Base-by-base conservation (phyloP, 805 yeast genomes). In the Nakazawaea ernobii region DNA sequence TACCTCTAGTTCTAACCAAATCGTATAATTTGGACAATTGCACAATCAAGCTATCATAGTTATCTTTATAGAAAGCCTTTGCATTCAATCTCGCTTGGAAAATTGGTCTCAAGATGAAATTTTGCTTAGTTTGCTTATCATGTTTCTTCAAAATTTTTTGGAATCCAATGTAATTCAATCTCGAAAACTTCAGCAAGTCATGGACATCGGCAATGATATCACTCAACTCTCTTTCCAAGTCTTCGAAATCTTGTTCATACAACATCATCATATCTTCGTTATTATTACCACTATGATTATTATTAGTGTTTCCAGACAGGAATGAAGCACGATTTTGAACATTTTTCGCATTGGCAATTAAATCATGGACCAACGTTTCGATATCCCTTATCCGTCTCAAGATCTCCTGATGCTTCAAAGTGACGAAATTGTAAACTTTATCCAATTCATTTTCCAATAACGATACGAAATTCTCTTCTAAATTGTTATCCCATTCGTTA, bases 101-200 rank as follows among this genome's bases (percentile, higher is more conserved):
- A 51, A 92, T 86, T 7, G 99, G 98, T 63, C 84, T 86, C 61
- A 94, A 74, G 48, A 79, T 82, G 74, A 81, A 83, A 33, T 75
- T 73, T 55, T 62, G 69, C 53, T 64, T 65, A 14, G 98, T 91
- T 53, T 79, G 78, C 67, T 94, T 94, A 68, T 94, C 99, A 66
- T 94, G 99, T 68, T 94, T 94, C 70, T 94, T 94, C 61, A 94
- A 79, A 57, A 94, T 94, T 67, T 94, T 94, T 66, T 89, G 96
- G 73, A 94, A 94, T 2, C 99, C 99, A 17, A 96, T 91, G 71
- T 94, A 94, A 67, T 94, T 94, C 61, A 94, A 77, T 52, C 96
- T 78, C 15, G 97, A 80, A 65, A 88, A 94, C 64, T 92, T 92
- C 54, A 96, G 96, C 59, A 94, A 76, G 65, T 94, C 99, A 61